A percentile compares a stretch with the other conserved stretches of the same genome.
Conservation (phyloP, 2,329 filamentous ascomycete genomes). For the Albifimbria verrucaria region DNA sequence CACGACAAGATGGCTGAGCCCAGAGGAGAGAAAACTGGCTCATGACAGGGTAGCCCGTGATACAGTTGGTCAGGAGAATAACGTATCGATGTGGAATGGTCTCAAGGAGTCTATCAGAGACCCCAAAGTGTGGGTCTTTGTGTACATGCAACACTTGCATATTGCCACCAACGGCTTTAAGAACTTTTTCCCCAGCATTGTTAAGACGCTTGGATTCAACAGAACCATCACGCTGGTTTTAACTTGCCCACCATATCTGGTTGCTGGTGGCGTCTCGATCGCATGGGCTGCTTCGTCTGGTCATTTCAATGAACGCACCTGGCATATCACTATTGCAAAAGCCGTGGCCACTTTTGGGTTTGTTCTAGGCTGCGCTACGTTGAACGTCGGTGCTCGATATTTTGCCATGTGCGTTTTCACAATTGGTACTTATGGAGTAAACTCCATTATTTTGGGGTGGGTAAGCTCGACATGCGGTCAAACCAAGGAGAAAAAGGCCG, state of each 20-base stretch:
- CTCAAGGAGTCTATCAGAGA: background rate
- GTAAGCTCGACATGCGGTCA: slow-evolving; percentile 31
- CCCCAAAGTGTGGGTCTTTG: slow-evolving; percentile 1
- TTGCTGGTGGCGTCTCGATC: slow-evolving; percentile 10
- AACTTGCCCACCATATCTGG: background rate
- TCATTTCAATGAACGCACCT: slow-evolving; percentile 1
- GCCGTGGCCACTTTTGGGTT: slow-evolving; percentile 5
- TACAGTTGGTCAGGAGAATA: background rate
- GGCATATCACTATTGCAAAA: slow-evolving; percentile 2
- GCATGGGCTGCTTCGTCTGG: background rate
- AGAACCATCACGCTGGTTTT: background rate
- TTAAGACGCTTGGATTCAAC: slow-evolving; percentile 1
- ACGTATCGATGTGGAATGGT: background rate
- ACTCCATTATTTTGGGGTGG: slow-evolving; percentile 35
- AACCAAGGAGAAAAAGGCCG: slow-evolving; percentile 37
- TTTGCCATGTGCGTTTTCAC: slow-evolving; percentile 26
- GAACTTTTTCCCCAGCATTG: slow-evolving; percentile 2
- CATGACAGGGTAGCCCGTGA: background rate
- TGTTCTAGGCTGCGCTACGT: slow-evolving; percentile 24
- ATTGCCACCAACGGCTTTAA: slow-evolving; percentile 1
- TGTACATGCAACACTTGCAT: background rate
- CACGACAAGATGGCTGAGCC: slow-evolving; percentile 36
- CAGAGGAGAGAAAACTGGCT: slow-evolving; percentile 10
- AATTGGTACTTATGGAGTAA: slow-evolving; percentile 26
- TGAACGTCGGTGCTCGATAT: slow-evolving; percentile 21